Evolutionary conservation across 768 basidiomycete genomes (phyloP).

Genomic region (Kwoniella sp.): DNA sequence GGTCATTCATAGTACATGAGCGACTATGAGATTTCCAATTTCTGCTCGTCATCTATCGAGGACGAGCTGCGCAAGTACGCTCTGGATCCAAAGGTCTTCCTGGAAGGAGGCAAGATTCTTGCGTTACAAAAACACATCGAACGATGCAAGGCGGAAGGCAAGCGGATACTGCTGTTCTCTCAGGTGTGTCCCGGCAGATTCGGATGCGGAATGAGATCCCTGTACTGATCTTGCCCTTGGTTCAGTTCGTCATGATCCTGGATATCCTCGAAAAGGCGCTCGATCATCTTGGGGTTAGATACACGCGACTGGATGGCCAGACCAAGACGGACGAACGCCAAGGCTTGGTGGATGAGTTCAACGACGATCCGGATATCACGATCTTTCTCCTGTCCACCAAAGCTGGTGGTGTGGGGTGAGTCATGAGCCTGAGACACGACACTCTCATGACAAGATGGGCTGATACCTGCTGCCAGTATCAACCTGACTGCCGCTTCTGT

Average conservation of each 20-base stretch:
- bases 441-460: background rate
- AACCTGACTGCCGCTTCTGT: constrained; percentile 93
- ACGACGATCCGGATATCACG: constrained; percentile 74
- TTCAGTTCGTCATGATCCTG: constrained; percentile 91
- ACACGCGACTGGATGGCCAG: constrained; percentile 80
- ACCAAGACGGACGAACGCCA: constrained; percentile 93
- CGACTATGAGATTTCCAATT: constrained; percentile 86
- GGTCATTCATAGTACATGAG: constrained; percentile 69
- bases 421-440: background rate
- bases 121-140: constrained; percentile 68
- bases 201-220: background rate
- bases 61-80: constrained; percentile 64
- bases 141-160: constrained; percentile 62
- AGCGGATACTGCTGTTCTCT: constrained; percentile 88
- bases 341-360: constrained; percentile 90
- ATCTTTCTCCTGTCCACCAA: constrained; percentile 89
- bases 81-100: constrained; percentile 68
- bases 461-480: constrained; percentile 62
- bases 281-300: constrained; percentile 66
- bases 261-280: constrained; percentile 85
- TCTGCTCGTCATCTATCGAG: constrained; percentile 66
- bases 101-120: constrained; percentile 82
- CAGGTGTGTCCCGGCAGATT: constrained; percentile 59
- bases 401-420: constrained; percentile 57
- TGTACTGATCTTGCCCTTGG: constrained; percentile 77